phyloP scores from a whole-genome alignment of 495 filamentous ascomycete genomes.

The Chaetomidium leptoderma region DNA sequence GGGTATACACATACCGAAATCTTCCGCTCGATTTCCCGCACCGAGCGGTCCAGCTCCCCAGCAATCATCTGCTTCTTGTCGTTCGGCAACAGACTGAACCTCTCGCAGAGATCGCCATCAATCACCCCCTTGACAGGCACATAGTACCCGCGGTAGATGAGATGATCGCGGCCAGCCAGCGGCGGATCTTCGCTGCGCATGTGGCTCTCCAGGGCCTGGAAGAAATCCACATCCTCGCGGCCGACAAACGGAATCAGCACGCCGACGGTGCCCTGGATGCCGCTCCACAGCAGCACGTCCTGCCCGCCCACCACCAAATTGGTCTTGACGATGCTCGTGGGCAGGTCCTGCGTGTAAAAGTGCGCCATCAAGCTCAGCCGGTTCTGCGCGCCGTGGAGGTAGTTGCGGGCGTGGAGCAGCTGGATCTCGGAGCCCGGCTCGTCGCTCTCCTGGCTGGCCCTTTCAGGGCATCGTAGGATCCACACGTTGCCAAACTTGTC shows the following conservation, averaged over 20 bases:
- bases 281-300: conserved; percentile 88
- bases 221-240: conserved; percentile 94
- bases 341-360: conserved; percentile 87
- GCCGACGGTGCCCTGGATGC: conserved; percentile 89
- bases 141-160: conserved; percentile 85
- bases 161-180: conserved; percentile 49
- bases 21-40: conserved; percentile 90
- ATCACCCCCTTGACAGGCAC: conserved; percentile 96
- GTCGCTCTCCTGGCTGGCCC: conserved; percentile 81
- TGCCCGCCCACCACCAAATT: conserved; percentile 86
- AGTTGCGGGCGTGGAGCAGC: conserved; percentile 79
- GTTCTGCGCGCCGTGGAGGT: conserved; percentile 84
- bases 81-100: conserved; percentile 72
- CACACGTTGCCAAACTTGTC: conserved; percentile 98
- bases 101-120: conserved; percentile 96
- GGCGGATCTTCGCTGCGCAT: conserved; percentile 72
- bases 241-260: conserved; percentile 85
- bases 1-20: conserved; percentile 69
- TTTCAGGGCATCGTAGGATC: conserved; percentile 82
- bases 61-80: conserved; percentile 95
- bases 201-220: conserved; percentile 86
- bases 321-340: conserved; percentile 83
- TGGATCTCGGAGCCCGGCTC: conserved; percentile 89
- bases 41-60: conserved; percentile 81
- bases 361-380: conserved; percentile 79